A percentile compares a stretch with the other conserved stretches of the same genome.
Conservation (phyloP, 208 protist species). For the Acanthamoeba royreba region DNA sequence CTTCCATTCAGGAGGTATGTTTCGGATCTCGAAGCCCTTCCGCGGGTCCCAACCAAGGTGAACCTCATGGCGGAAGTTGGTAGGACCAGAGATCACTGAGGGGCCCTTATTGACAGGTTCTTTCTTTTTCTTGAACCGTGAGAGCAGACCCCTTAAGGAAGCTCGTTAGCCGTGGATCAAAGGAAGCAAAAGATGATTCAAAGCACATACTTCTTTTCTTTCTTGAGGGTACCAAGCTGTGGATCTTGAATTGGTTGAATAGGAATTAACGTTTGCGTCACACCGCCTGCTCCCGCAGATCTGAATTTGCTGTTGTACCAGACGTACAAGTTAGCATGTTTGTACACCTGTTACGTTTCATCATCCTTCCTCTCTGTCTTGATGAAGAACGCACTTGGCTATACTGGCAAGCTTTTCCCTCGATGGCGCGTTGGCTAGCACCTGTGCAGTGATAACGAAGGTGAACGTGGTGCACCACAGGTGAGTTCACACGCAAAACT, state of each 20-base stretch:
- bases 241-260: background rate
- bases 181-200: background rate
- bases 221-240: background rate
- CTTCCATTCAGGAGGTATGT: slow-evolving; percentile 61
- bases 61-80: slow-evolving; percentile 58
- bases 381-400: too few species aligned
- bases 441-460: background rate
- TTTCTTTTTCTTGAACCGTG: background rate
- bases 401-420: background rate
- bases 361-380: too few species aligned
- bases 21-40: slow-evolving; percentile 39
- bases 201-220: background rate
- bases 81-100: slow-evolving; percentile 15
- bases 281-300: background rate
- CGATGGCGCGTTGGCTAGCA: background rate
- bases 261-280: too few species aligned
- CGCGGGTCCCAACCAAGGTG: slow-evolving; percentile 53
- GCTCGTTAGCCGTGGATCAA: background rate
- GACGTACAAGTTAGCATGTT: background rate
- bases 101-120: background rate
- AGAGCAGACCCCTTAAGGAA: background rate
- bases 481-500: too few species aligned
- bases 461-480: background rate
- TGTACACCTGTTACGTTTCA: too few species aligned
- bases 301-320: background rate